Percentiles rank a stretch among this genome's conserved stretches.
Conservation (phyloP, 805 yeast genomes). For the Myxozyma vanderwaltii region DNA sequence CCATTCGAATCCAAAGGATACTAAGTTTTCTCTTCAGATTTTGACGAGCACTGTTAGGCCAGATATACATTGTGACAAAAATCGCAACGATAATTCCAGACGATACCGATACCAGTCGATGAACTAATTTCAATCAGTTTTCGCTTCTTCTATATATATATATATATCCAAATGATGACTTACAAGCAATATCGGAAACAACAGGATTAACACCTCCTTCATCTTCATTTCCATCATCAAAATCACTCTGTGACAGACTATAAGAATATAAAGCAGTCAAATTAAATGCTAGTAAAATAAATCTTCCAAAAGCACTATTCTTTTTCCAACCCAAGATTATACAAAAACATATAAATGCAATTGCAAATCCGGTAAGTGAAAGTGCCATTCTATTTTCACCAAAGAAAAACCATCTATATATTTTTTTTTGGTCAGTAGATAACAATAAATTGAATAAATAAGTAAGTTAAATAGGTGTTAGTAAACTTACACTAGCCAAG, state of each 20-base stretch:
- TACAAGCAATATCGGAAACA: slow-evolving; percentile 65
- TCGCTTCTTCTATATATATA: not conserved
- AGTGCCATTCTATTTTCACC: slow-evolving; percentile 58
- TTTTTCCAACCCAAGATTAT: slow-evolving; percentile 70
- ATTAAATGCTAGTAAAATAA: slow-evolving; percentile 73
- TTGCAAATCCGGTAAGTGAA: slow-evolving; percentile 51
- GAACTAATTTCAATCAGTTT: slow-evolving; percentile 43
- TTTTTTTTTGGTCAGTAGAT: slow-evolving; percentile 45
- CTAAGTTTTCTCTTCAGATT: slow-evolving; percentile 67
- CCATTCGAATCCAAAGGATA: slow-evolving; percentile 75
- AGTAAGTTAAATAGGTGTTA: too few species aligned
- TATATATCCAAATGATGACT: not conserved
- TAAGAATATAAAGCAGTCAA: slow-evolving; percentile 76
- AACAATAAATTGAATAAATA: slow-evolving; percentile 42
- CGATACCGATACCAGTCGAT: slow-evolving; percentile 70
- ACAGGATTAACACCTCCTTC: slow-evolving; percentile 74
- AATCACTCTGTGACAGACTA: slow-evolving; percentile 60
- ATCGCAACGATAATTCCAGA: slow-evolving; percentile 78
- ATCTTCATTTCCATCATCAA: slow-evolving; percentile 55
- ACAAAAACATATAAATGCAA: slow-evolving; percentile 48
- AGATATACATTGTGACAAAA: slow-evolving; percentile 53
- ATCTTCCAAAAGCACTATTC: slow-evolving; percentile 50
- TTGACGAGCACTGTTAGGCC: slow-evolving; percentile 74
- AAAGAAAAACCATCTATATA: slow-evolving; percentile 53
- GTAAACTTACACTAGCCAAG: slow-evolving; percentile 18